phyloP scores from a whole-genome alignment of 2,329 filamentous ascomycete species.

The Colletotrichum sp. region DNA sequence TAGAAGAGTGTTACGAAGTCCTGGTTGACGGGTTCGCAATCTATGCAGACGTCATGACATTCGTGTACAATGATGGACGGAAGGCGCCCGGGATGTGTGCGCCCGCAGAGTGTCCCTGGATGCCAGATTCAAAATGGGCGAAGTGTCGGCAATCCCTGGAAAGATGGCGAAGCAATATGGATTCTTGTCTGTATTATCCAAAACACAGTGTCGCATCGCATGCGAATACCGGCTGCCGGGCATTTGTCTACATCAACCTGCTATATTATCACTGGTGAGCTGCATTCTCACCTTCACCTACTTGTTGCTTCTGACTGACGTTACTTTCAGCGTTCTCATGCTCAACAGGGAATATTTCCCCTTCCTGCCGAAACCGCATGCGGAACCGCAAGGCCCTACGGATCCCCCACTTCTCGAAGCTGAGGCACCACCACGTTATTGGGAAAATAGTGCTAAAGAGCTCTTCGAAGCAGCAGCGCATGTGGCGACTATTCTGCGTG shows the following conservation, averaged over 20 bases:
- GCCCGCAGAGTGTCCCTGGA: neutral
- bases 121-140: neutral
- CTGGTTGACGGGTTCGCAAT: neutral
- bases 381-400: neutral
- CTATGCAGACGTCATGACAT: neutral
- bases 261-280: neutral
- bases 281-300: rapidly evolving
- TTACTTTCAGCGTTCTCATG: neutral
- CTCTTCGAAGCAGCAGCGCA: neutral
- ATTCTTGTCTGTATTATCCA: neutral
- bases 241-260: neutral
- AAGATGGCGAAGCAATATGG: neutral
- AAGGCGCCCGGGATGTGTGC: neutral
- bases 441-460: neutral
- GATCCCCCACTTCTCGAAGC: neutral
- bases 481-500: neutral
- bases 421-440: neutral
- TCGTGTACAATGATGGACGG: neutral
- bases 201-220: neutral
- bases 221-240: neutral
- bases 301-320: neutral
- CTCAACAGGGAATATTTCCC: neutral
- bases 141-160: neutral
- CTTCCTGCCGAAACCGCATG: neutral
- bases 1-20: neutral